Percentiles rank a stretch among this genome's conserved stretches.
These are phyloP conservation scores for Ophioceras dolichostomum DNA, from an alignment of 2,329 filamentous ascomycete species.

Conservation along the genomic window DNA sequence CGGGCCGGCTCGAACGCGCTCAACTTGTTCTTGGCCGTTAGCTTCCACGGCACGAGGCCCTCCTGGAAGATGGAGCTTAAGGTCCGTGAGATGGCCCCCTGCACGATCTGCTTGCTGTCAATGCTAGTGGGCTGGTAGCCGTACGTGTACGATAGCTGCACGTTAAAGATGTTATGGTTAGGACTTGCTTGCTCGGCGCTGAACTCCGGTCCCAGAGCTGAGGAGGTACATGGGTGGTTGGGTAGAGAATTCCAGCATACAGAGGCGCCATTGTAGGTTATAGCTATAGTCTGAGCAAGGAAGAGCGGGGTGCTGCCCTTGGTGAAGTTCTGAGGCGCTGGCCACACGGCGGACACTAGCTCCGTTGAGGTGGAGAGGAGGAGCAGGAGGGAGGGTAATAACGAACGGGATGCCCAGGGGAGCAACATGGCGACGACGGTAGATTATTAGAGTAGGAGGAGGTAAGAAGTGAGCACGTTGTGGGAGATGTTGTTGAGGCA, in stretches of 20 bases:
- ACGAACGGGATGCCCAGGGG: neutral
- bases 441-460: too few relatives aligned
- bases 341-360: constrained; percentile 43
- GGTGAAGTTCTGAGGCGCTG: constrained; percentile 35
- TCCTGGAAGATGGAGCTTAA: constrained; percentile 52
- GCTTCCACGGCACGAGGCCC: constrained; percentile 68
- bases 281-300: constrained; percentile 35
- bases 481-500: too few relatives aligned
- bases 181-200: too few relatives aligned
- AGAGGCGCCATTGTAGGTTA: constrained; percentile 46
- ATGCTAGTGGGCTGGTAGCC: constrained; percentile 27
- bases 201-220: too few relatives aligned
- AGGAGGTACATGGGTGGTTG: too few relatives aligned
- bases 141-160: constrained; percentile 35
- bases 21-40: constrained; percentile 46
- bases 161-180: constrained; percentile 14
- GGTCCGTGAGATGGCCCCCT: constrained; percentile 45
- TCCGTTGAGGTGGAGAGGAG: constrained; percentile 23
- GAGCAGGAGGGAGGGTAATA: constrained; percentile 13
- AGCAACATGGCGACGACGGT: neutral
- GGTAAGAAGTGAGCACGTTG: too few relatives aligned
- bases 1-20: constrained; percentile 51
- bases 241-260: constrained; percentile 28
- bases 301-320: constrained; percentile 40
- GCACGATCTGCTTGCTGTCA: constrained; percentile 40